phyloP scores from a whole-genome alignment of 495 filamentous ascomycete species.

The Podospora didyma region DNA sequence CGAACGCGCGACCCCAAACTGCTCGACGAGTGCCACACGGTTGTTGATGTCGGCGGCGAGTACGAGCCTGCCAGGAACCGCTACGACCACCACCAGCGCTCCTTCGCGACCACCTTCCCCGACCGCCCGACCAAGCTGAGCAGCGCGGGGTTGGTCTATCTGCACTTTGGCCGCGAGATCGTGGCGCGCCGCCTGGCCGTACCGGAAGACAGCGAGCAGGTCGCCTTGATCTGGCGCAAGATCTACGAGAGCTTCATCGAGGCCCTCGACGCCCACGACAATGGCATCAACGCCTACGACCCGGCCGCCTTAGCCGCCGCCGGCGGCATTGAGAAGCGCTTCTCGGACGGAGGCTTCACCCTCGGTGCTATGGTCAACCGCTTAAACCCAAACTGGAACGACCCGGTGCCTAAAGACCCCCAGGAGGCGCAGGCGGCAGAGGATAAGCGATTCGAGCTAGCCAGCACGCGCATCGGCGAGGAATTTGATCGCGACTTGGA shows the following conservation, averaged over 20 bases:
- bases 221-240: constrained; percentile 76
- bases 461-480: constrained; percentile 77
- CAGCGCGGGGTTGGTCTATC: constrained; percentile 87
- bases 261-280: constrained; percentile 95
- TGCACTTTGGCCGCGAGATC: constrained; percentile 87
- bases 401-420: constrained; percentile 40
- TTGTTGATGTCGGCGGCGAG: constrained; percentile 92
- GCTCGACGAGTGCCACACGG: constrained; percentile 81
- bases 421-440: constrained; percentile 67
- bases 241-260: constrained; percentile 92
- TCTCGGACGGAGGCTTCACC: constrained; percentile 74
- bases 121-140: constrained; percentile 79
- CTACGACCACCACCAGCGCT: constrained; percentile 96
- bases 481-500: constrained; percentile 75
- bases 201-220: constrained; percentile 55
- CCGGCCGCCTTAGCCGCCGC: constrained; percentile 56
- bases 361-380: constrained; percentile 79
- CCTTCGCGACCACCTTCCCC: constrained; percentile 75
- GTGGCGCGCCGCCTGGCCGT: constrained; percentile 60
- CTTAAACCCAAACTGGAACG: constrained; percentile 72
- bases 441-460: constrained; percentile 71
- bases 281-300: constrained; percentile 83
- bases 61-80: constrained; percentile 72
- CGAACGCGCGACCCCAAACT: constrained; percentile 80
- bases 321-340: constrained; percentile 68